Evolutionary conservation across 2,329 filamentous ascomycete species (phyloP).

Genomic region (Talaromyces albobiverticillius): DNA sequence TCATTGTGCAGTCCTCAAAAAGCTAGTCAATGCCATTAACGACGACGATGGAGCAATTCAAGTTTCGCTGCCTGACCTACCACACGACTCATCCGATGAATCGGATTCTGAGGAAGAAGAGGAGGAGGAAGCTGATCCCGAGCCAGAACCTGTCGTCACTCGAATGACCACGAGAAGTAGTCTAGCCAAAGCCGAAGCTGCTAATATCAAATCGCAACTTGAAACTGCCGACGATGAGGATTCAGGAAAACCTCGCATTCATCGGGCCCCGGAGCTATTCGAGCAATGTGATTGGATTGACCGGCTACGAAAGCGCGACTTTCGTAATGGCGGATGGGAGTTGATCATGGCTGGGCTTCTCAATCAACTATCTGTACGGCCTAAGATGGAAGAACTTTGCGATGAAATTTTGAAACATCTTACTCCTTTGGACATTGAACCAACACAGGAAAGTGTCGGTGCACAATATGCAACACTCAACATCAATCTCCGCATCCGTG

Average conservation of each 20-base stretch:
- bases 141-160: constrained; percentile 63
- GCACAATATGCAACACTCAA: constrained; percentile 72
- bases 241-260: constrained; percentile 33
- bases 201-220: constrained; percentile 63
- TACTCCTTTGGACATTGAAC: constrained; percentile 73
- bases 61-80: constrained; percentile 72
- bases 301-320: constrained; percentile 76
- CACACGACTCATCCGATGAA: constrained; percentile 66
- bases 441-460: constrained; percentile 70
- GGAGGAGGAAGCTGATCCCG: constrained; percentile 61
- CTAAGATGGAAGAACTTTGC: constrained; percentile 66
- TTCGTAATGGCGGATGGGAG: constrained; percentile 87
- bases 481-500: constrained; percentile 76
- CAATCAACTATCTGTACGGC: constrained; percentile 76
- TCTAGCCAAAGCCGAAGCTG: constrained; percentile 75
- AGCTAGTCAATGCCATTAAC: constrained; percentile 71
- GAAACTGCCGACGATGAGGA: constrained; percentile 49
- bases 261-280: constrained; percentile 70
- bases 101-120: constrained; percentile 60
- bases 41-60: constrained; percentile 73
- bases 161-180: constrained; percentile 80
- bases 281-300: constrained; percentile 78
- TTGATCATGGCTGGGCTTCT: constrained; percentile 82
- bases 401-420: constrained; percentile 77
- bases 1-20: constrained; percentile 86